These are phyloP conservation scores for Rhodotorula mucilaginosa DNA, from an alignment of 1,284 basidiomycete species.

Conservation along the genomic window DNA sequence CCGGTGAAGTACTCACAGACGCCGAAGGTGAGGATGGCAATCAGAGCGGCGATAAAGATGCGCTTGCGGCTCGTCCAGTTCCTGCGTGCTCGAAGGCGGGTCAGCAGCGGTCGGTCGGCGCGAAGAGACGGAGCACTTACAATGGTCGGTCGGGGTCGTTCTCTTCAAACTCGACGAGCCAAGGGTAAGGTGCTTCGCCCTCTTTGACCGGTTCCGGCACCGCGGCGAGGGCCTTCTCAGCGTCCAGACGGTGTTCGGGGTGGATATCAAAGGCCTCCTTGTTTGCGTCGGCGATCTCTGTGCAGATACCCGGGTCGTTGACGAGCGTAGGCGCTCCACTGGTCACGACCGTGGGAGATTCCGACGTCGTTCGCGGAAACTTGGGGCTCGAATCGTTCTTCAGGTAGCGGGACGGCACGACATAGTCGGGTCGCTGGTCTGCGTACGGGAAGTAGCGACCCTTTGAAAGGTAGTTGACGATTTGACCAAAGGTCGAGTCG, in stretches of 20 bases:
- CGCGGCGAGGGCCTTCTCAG: neutral
- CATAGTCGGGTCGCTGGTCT: constrained; percentile 39
- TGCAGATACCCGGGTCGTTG: neutral
- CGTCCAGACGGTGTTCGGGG: neutral
- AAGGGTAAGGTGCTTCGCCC: constrained; percentile 4
- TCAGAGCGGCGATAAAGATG: constrained; percentile 43
- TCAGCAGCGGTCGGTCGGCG: neutral
- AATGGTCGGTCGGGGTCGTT: constrained; percentile 48
- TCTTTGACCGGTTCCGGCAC: neutral
- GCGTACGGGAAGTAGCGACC: constrained; percentile 31
- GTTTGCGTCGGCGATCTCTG: neutral
- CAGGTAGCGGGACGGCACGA: constrained; percentile 34
- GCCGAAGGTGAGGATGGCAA: constrained; percentile 48
- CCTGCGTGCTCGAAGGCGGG: constrained; percentile 6
- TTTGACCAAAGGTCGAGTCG: constrained; percentile 38
- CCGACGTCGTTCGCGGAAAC: constrained; percentile 25
- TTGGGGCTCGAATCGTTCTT: constrained; percentile 25
- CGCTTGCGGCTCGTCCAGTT: constrained; percentile 48
- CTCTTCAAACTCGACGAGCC: constrained; percentile 31
- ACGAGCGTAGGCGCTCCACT: neutral
- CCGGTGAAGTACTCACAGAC: constrained; percentile 37
- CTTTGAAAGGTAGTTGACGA: constrained; percentile 32
- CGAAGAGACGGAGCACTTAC: constrained; percentile 18
- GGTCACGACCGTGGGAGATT: constrained; percentile 11
- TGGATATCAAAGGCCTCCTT: neutral